These are phyloP conservation scores for Ambrosia artemisiifolia DNA, from an alignment of 129 eudicot genomes.

Conservation along the genomic window DNA sequence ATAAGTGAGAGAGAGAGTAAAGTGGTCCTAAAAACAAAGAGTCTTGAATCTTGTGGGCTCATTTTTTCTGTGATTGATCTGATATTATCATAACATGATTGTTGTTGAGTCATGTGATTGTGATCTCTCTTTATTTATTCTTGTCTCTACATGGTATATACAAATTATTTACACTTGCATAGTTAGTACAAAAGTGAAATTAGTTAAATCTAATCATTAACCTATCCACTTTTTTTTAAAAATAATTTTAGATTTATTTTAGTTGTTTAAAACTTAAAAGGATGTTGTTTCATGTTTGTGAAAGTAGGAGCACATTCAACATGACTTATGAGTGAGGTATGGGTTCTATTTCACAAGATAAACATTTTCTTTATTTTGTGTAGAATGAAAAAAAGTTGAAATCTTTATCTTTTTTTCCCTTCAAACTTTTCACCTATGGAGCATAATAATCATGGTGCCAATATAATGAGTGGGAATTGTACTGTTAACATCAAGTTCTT, in stretches of 20 bases:
- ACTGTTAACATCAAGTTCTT: constrained; percentile 13
- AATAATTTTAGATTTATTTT: not conserved
- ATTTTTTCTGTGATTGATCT: constrained; percentile 44
- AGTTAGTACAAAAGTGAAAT: not conserved
- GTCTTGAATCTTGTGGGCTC: constrained; percentile 52
- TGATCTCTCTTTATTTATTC: constrained; percentile 25
- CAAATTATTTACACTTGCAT: not conserved
- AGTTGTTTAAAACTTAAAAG: constrained; percentile 21
- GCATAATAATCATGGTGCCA: constrained; percentile 18
- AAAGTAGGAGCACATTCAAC: constrained; percentile 27
- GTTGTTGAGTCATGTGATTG: constrained; percentile 68
- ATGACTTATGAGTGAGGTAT: constrained; percentile 28
- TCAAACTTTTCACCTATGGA: constrained; percentile 21
- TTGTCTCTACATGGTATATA: constrained; percentile 21
- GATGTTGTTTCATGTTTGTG: constrained; percentile 14
- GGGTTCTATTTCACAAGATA: constrained; percentile 27
- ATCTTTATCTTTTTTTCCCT: constrained; percentile 8
- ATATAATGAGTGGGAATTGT: constrained; percentile 21
- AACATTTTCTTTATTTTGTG: not conserved
- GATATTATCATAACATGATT: constrained; percentile 42
- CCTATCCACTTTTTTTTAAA: not conserved
- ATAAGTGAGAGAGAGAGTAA: constrained; percentile 17
- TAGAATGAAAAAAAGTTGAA: constrained; percentile 22
- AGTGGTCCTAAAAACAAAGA: constrained; percentile 40
- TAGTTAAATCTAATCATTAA: constrained; percentile 22